Evolutionary conservation across 2,329 filamentous ascomycete species (phyloP).

Genomic region (Sclerotinia borealis): DNA sequence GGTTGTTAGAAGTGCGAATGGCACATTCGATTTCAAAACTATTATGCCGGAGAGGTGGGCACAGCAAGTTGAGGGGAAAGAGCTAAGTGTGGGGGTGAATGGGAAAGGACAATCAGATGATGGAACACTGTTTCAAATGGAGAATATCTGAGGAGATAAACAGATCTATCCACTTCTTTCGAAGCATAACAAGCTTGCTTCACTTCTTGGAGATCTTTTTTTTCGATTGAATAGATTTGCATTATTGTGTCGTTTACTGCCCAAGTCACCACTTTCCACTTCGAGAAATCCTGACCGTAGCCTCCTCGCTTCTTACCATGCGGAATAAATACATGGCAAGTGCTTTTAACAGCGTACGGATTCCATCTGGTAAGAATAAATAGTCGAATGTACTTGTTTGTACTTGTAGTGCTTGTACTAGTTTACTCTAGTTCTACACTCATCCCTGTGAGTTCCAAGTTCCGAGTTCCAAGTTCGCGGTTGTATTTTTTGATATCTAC

Average conservation of each 20-base stretch:
- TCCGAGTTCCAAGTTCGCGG: too few relatives aligned
- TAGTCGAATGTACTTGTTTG: too few relatives aligned
- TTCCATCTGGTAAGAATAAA: neutral
- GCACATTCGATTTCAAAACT: slow-evolving; percentile 58
- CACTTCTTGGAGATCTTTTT: too few relatives aligned
- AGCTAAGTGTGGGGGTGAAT: neutral
- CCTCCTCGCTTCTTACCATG: neutral
- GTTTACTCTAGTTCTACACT: too few relatives aligned
- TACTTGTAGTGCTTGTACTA: too few relatives aligned
- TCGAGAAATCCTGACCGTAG: neutral
- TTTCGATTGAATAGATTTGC: too few relatives aligned
- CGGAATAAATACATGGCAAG: neutral
- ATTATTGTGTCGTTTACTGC: neutral
- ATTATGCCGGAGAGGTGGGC: slow-evolving; percentile 52
- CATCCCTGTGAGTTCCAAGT: neutral
- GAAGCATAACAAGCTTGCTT: too few relatives aligned
- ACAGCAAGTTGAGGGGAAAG: slow-evolving; percentile 18
- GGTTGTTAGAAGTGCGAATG: slow-evolving; percentile 67
- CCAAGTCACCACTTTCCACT: neutral
- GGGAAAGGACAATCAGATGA: slow-evolving; percentile 7
- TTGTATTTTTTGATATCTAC: too few relatives aligned
- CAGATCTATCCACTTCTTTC: neutral
- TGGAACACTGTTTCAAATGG: slow-evolving; percentile 14
- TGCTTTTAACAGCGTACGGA: neutral
- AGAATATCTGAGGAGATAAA: slow-evolving; percentile 1